Evolutionary conservation across 208 protist species (phyloP).

Genomic region (Trypanosoma melophagium): DNA sequence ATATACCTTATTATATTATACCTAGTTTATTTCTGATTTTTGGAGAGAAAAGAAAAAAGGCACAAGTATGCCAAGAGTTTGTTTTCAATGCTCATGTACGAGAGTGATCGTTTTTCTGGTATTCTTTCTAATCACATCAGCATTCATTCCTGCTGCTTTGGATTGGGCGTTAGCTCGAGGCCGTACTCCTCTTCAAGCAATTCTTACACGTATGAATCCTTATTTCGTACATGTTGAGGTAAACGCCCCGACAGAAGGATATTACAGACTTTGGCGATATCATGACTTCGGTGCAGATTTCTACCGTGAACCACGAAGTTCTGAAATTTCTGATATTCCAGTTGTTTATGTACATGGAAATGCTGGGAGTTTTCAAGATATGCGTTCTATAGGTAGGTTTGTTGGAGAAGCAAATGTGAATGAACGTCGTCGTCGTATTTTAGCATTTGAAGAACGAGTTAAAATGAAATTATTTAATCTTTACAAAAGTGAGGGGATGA

Average conservation of each 20-base stretch:
- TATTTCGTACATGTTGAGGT: constrained; percentile 43
- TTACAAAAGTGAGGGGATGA: constrained; percentile 13
- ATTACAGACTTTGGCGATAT: constrained; percentile 62
- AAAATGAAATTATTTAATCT: constrained; percentile 28
- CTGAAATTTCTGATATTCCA: constrained; percentile 44
- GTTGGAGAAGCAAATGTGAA: constrained; percentile 59
- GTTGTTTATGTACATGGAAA: constrained; percentile 82
- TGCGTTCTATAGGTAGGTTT: constrained; percentile 69
- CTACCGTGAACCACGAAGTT: constrained; percentile 30
- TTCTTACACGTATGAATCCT: constrained; percentile 54
- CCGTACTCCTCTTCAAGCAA: constrained; percentile 51
- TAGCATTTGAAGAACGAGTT: constrained; percentile 43
- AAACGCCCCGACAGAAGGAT: constrained; percentile 36
- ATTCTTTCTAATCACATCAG: constrained; percentile 23
- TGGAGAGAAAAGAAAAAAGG: not conserved
- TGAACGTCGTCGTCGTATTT: constrained; percentile 31
- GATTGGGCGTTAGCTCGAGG: constrained; percentile 45
- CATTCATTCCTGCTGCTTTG: constrained; percentile 41
- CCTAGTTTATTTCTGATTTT: no score
- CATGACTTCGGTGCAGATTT: constrained; percentile 65
- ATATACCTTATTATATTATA: no score
- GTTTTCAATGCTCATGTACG: not conserved
- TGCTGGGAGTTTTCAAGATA: constrained; percentile 73
- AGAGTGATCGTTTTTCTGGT: constrained; percentile 21
- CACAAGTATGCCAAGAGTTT: not conserved